Evolutionary conservation across 805 yeast species (phyloP).

Genomic region (Candida railenensis): DNA sequence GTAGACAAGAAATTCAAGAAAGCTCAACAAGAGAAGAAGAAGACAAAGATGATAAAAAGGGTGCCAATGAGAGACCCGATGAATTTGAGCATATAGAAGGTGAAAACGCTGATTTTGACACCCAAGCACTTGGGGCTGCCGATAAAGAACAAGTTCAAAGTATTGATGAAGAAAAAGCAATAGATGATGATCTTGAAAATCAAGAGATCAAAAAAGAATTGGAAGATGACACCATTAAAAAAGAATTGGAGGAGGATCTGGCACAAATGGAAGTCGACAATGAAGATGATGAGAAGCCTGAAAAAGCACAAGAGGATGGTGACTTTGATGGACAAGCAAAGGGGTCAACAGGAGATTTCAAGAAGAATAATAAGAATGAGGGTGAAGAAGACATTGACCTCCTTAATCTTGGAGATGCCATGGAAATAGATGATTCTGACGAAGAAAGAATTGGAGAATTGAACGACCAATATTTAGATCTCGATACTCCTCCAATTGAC

Average conservation of each 20-base stretch:
- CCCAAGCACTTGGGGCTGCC: conserved; percentile 93
- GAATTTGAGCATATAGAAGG: conserved; percentile 85
- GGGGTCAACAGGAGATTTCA: not conserved
- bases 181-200: conserved; percentile 59
- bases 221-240: conserved; percentile 10
- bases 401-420: conserved; percentile 11
- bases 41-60: conserved; percentile 46
- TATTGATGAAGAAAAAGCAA: conserved; percentile 77
- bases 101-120: conserved; percentile 71
- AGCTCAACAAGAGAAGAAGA: conserved; percentile 46
- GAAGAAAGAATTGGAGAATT: conserved; percentile 18
- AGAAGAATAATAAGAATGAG: not conserved
- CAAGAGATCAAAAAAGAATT: conserved; percentile 21
- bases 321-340: conserved; percentile 45
- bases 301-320: conserved; percentile 35
- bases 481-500: conserved; percentile 43
- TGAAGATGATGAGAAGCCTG: conserved; percentile 23
- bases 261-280: conserved; percentile 28
- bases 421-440: conserved; percentile 17
- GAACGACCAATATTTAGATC: conserved; percentile 16
- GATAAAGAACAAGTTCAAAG: conserved; percentile 73
- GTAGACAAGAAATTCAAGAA: conserved; percentile 83
- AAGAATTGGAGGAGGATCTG: conserved; percentile 23
- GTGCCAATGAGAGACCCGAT: conserved; percentile 70
- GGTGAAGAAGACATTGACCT: conserved; percentile 33